phyloP scores from a whole-genome alignment of 1,139 yeast species.

The Taphrina wiesneri region DNA sequence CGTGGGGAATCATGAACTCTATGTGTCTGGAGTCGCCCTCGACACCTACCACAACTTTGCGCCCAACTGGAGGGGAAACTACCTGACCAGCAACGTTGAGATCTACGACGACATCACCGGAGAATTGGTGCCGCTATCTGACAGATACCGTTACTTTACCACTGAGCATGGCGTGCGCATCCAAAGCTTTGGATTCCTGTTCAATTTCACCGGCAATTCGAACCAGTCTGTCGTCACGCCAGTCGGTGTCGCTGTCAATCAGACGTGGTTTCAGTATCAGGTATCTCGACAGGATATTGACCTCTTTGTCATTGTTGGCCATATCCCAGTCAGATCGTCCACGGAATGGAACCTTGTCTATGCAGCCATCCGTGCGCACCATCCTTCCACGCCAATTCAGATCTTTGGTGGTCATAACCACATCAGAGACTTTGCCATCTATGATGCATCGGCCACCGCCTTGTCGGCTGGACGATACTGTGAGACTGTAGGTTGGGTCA shows the following conservation, averaged over 20 bases:
- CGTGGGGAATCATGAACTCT: conserved; percentile 90
- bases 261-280: conserved; percentile 65
- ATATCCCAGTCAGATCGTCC: conserved; percentile 72
- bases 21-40: conserved; percentile 63
- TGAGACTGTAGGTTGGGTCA: conserved; percentile 87
- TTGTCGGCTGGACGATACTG: conserved; percentile 89
- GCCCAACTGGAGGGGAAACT: conserved; percentile 61
- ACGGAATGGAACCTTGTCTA: conserved; percentile 56
- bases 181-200: conserved; percentile 75
- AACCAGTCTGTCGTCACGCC: conserved; percentile 70
- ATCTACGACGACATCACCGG: conserved; percentile 51
- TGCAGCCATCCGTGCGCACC: conserved; percentile 55
- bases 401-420: conserved; percentile 96
- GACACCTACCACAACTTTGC: conserved; percentile 67
- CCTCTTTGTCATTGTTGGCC: conserved; percentile 76
- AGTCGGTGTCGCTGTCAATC: conserved; percentile 56
- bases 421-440: conserved; percentile 73
- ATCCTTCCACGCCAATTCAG: conserved; percentile 68
- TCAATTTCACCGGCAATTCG: conserved; percentile 63
- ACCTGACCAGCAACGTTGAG: conserved; percentile 82
- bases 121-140: conserved; percentile 65
- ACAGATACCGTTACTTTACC: conserved; percentile 65
- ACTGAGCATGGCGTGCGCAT: conserved; percentile 55
- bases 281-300: conserved; percentile 48
- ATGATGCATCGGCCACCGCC: conserved; percentile 69